These are phyloP conservation scores for Leccinum fuscescens DNA, from an alignment of 1,284 basidiomycete species.

Conservation along the genomic window DNA sequence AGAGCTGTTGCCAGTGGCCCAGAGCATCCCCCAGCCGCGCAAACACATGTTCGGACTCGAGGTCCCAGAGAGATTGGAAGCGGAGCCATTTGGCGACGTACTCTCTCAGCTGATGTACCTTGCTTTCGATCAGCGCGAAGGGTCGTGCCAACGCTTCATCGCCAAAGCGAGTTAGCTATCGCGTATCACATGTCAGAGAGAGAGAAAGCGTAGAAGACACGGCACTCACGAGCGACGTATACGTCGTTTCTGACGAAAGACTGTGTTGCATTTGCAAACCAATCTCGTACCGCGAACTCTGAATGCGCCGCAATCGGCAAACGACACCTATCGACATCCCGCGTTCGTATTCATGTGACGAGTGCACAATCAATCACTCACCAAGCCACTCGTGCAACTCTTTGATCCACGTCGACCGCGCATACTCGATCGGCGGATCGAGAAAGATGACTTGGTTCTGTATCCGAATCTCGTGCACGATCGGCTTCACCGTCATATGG, in stretches of 20 bases:
- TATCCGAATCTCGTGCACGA: constrained; percentile 94
- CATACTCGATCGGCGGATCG: constrained; percentile 95
- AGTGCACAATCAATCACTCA: constrained; percentile 38
- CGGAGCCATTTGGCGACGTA: constrained; percentile 98
- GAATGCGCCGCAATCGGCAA: constrained; percentile 85
- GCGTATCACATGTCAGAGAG: background rate
- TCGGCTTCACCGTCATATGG: constrained; percentile 73
- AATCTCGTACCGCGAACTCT: constrained; percentile 95
- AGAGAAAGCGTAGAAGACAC: background rate
- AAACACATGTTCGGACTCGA: constrained; percentile 96
- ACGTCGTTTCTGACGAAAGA: constrained; percentile 66
- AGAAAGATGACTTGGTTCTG: constrained; percentile 98
- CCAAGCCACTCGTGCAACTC: constrained; percentile 91
- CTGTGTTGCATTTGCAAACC: constrained; percentile 81
- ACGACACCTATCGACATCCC: constrained; percentile 59
- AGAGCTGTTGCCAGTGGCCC: constrained; percentile 89
- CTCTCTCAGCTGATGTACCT: constrained; percentile 81
- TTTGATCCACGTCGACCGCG: constrained; percentile 87
- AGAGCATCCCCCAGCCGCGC: constrained; percentile 91
- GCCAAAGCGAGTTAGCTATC: constrained; percentile 73
- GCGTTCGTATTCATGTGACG: background rate
- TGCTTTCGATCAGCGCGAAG: constrained; percentile 84
- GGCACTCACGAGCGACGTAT: constrained; percentile 76
- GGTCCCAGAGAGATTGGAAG: constrained; percentile 94
- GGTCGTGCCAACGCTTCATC: constrained; percentile 79